These are phyloP conservation scores for Verticillium zaregamsianum DNA, from an alignment of 2,329 filamentous ascomycete species.

Conservation along the genomic window DNA sequence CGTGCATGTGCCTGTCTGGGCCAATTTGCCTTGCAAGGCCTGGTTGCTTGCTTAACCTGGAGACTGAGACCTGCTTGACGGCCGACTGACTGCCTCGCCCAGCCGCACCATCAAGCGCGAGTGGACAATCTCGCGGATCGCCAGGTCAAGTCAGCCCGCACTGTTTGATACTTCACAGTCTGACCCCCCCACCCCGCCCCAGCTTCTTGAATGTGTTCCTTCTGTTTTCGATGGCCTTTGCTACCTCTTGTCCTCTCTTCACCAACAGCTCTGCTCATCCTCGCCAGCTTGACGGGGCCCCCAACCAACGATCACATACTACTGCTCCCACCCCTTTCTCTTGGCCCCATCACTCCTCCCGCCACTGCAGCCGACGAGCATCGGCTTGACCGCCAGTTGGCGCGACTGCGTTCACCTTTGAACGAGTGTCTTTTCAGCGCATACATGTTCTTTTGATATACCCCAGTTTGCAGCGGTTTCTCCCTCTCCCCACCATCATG, in stretches of 20 bases:
- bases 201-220: neutral
- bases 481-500: conserved; percentile 5
- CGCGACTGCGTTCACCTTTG: neutral
- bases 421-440: neutral
- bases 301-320: neutral
- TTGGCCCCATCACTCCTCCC: neutral
- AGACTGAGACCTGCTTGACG: neutral
- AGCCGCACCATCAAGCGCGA: neutral
- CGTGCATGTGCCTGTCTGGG: neutral
- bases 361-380: neutral
- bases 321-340: neutral
- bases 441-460: conserved; percentile 4
- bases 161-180: neutral
- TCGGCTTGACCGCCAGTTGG: neutral
- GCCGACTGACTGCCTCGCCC: neutral
- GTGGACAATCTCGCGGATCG: neutral
- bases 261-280: neutral
- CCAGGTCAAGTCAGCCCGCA: neutral
- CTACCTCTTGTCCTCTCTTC: neutral
- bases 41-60: neutral
- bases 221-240: neutral
- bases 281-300: neutral
- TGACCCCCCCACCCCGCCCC: neutral
- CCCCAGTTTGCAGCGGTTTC: conserved; percentile 1
- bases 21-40: neutral